Evolutionary conservation across 2,329 filamentous ascomycete genomes (phyloP), one percentile per base, ranked within the genome.

Genomic region (Seiridium cupressi): DNA sequence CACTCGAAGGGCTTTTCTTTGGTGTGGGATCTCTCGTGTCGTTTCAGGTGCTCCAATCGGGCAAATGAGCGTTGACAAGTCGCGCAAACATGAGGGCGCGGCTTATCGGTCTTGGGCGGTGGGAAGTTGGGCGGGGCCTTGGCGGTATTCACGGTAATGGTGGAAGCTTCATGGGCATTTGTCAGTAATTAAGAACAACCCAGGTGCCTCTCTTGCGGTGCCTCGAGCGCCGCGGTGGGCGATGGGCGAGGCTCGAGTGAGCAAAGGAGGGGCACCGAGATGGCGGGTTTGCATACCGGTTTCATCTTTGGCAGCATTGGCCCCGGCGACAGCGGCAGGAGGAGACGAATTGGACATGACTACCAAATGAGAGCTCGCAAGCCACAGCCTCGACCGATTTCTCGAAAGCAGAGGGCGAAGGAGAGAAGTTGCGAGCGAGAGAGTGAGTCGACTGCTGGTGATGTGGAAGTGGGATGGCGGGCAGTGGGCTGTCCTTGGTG

Each of bases 1-100:
- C 95, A 99, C 76, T 97, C 93, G 69, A 99, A 99, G 1, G 95
- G 95, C 81, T 99, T 99, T 79, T 99, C 93, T 75, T 99, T 74
- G 47, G 71, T 73, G 59, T 73, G 72, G n/a, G 72, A 73, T 60
- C 95, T 87, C 78, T 98, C 95, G 76, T 99, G 95, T 62, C 95
- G 90, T 80, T 99, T 99, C 66, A 99, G 80, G 75, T 99, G 95
- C 78, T 99, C 95, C 68, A 99, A 80, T 62, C 95, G 89, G 61
- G 95, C 95, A 75, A 99, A 99, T 38, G 92, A 96, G 65, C 95
- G 89, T 70, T 89, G 86, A 76, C 95, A 99, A 53, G 93, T 98
- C 46, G 83, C 87, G 79, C 95, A 99, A 62, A 96, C 89, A 77
- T 99, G 95, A 65, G 95, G 95, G 65, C 94, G 87, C 60, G 95